Evolutionary conservation across 345 rosid genomes (phyloP).

Genomic region (Cardamine occulta): DNA sequence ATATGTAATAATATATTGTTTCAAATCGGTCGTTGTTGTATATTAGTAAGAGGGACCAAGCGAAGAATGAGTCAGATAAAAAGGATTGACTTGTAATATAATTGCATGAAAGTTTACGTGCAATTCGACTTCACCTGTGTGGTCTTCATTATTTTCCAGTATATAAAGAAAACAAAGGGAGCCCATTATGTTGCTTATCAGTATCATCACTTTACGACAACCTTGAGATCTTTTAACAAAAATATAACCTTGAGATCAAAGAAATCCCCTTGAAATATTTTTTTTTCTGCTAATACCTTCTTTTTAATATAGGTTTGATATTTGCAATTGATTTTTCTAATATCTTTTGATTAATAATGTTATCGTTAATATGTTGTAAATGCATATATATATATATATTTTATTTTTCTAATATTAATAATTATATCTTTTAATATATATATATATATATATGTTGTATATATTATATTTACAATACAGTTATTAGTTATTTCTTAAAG

Average conservation of each 20-base stretch:
- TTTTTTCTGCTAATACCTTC: conserved; percentile 1
- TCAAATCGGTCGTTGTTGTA: conserved; percentile 3
- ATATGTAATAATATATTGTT: background rate
- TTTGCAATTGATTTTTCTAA: background rate
- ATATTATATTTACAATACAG: background rate
- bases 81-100: conserved; percentile 22
- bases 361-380: background rate
- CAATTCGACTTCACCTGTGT: conserved; percentile 13
- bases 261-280: background rate
- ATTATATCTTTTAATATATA: background rate
- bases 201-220: conserved; percentile 16
- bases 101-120: conserved; percentile 39
- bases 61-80: conserved; percentile 32
- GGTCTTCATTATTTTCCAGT: conserved; percentile 1
- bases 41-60: conserved; percentile 9
- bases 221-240: conserved; percentile 10
- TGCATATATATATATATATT: background rate
- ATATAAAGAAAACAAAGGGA: conserved; percentile 19
- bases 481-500: background rate
- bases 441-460: too few relatives aligned
- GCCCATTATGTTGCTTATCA: conserved; percentile 6
- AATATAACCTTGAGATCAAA: conserved; percentile 28
- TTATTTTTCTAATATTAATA: background rate
- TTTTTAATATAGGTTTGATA: conserved; percentile 27
- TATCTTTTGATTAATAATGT: background rate